Base-by-base conservation (phyloP, 768 basidiomycete species). In the Leccinellum albellum region DNA sequence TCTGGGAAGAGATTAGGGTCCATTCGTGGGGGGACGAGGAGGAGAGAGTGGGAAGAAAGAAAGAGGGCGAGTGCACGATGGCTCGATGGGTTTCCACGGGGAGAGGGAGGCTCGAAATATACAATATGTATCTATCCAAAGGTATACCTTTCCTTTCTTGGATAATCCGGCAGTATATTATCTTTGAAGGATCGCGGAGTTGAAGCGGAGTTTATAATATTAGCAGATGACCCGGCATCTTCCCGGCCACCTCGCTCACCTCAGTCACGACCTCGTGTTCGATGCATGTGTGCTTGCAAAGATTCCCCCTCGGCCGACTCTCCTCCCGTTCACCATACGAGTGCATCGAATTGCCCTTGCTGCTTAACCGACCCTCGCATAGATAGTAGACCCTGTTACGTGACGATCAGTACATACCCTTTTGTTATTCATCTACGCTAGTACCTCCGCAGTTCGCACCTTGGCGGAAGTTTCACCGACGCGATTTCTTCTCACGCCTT, bases 1-100 rank as follows among this genome's bases (percentile, higher is more conserved):
- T 68, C 72, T 4, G 75, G 62, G 42, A 68, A 69, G 20, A 64
- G 15, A 8, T 23, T 55, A 14, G 61, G 58, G 20, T 72, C 70
- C 70, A 72, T 72, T 21, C 4, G n/a, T n/a, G 26, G 7, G 8
- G 40, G 46, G 31, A 51, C 21, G 37, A 20, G 26, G 59, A 17
- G 17, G 42, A 33, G 44, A 26, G 57, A 56, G 51, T 37, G 54
- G 61, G 45, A 24, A 49, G 48, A n/a, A 2, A 59, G 55, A 58
- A 64, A 55, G 56, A 61, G 67, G 62, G 55, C 6, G 57, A 58
- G 56, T 44, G 55, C 54, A 24, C 50, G 51, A 61, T 61, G 37
- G 46, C 65, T 59, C 31, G 31, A 54, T 67, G 64, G 52, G 56
- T 53, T 55, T 50, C 62, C 64, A 58, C 53, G 53, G 55, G 58